Conservation (phyloP, 805 yeast species). For the Debaryomyces castellii region DNA sequence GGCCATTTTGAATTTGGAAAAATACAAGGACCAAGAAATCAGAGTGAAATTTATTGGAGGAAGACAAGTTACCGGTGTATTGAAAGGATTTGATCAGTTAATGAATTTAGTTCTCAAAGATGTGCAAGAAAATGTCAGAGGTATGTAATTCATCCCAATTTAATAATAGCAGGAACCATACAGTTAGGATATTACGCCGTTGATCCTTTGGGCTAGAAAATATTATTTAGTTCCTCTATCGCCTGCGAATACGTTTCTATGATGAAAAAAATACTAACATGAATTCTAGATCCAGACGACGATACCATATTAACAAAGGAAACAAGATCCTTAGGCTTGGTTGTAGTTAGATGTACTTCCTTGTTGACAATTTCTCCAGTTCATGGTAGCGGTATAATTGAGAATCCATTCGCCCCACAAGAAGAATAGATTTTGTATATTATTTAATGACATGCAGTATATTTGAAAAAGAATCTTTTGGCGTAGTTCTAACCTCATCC, state of each 20-base stretch:
- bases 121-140: slow-evolving; percentile 63
- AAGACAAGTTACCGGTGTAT: slow-evolving; percentile 73
- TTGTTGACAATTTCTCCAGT: slow-evolving; percentile 72
- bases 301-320: slow-evolving; percentile 51
- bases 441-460: background rate
- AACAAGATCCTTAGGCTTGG: slow-evolving; percentile 70
- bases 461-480: background rate
- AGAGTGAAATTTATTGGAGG: slow-evolving; percentile 85
- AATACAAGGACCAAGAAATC: slow-evolving; percentile 69
- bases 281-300: slow-evolving; percentile 55
- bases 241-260: too few species aligned
- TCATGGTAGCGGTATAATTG: slow-evolving; percentile 68
- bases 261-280: slow-evolving; percentile 11
- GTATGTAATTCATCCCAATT: slow-evolving; percentile 27
- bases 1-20: slow-evolving; percentile 78
- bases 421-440: slow-evolving; percentile 9
- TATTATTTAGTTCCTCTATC: too few species aligned
- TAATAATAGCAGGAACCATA: background rate
- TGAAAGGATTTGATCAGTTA: slow-evolving; percentile 82
- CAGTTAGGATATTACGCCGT: too few species aligned
- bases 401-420: slow-evolving; percentile 57
- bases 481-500: too few species aligned
- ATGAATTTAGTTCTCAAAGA: slow-evolving; percentile 78
- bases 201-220: too few species aligned
- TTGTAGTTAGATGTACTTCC: slow-evolving; percentile 84